Evolutionary conservation across 2,329 filamentous ascomycete species (phyloP).

Genomic region (Sphaerulina vaccinii): DNA sequence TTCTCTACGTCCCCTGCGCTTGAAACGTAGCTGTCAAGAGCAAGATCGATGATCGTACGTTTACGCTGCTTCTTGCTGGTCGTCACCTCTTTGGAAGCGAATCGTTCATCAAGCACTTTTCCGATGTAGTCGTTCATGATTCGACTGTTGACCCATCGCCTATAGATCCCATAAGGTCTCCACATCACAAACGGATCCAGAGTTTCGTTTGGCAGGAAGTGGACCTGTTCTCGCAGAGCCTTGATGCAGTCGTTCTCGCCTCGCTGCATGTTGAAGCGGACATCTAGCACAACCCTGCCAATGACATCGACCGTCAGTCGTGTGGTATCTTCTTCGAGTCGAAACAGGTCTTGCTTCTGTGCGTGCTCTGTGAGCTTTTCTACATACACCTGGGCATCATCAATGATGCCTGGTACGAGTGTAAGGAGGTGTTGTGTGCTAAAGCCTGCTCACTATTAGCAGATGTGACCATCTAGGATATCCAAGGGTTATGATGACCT

Average conservation of each 20-base stretch:
- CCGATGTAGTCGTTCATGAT: constrained; percentile 29
- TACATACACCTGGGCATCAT: constrained; percentile 36
- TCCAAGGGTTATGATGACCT: not conserved
- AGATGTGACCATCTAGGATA: not conserved
- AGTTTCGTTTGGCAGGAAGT: constrained; percentile 24
- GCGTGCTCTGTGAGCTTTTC: constrained; percentile 39
- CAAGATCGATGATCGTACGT: constrained; percentile 33
- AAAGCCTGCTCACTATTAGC: constrained; percentile 33
- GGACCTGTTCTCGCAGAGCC: constrained; percentile 38
- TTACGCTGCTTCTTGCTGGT: constrained; percentile 27
- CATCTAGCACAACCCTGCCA: constrained; percentile 41
- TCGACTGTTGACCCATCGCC: constrained; percentile 26
- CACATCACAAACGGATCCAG: constrained; percentile 22
- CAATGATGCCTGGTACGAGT: constrained; percentile 41
- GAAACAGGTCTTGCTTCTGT: constrained; percentile 40
- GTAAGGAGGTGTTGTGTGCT: constrained; percentile 40
- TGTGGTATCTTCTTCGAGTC: constrained; percentile 42
- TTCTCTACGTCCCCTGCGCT: constrained; percentile 13
- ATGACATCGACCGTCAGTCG: constrained; percentile 46
- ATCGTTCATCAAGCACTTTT: constrained; percentile 37
- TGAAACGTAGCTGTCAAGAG: constrained; percentile 38
- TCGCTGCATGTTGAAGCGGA: constrained; percentile 40
- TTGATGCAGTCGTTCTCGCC: constrained; percentile 39
- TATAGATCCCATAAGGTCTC: constrained; percentile 23
- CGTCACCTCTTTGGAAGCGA: constrained; percentile 29